phyloP scores from a whole-genome alignment of 2,329 filamentous ascomycete genomes.

The Nigrospora oryzae region DNA sequence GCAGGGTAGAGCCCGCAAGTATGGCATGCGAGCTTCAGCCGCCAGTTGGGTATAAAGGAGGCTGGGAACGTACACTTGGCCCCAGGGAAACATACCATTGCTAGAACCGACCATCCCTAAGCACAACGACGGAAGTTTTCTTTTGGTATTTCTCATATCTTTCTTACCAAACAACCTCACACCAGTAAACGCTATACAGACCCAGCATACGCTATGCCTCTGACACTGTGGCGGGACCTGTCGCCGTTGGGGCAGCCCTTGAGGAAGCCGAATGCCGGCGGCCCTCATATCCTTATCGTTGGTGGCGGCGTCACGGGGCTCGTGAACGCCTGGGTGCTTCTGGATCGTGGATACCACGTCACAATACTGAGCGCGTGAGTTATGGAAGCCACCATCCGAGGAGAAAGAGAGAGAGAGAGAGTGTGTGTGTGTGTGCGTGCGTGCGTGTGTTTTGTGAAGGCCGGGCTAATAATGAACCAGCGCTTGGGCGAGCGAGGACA shows the following conservation, averaged over 20 bases:
- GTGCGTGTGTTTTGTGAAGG: background rate
- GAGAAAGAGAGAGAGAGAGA: too few species aligned
- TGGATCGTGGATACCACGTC: conserved; percentile 34
- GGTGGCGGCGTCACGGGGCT: conserved; percentile 23
- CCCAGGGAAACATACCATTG: too few species aligned
- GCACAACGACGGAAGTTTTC: too few species aligned
- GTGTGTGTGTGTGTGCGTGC: background rate
- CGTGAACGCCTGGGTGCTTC: conserved; percentile 29
- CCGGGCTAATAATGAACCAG: conserved; percentile 8
- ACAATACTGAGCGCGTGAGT: conserved; percentile 26
- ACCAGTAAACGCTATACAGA: background rate
- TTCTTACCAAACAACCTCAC: background rate
- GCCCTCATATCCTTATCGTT: conserved; percentile 19
- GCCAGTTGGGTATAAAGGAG: too few species aligned
- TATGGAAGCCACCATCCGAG: too few species aligned
- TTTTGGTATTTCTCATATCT: too few species aligned
- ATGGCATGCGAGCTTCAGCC: too few species aligned
- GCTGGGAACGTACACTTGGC: too few species aligned
- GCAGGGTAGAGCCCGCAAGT: too few species aligned
- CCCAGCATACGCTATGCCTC: conserved; percentile 11
- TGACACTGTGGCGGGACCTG: conserved; percentile 22
- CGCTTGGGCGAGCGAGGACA: conserved; percentile 27
- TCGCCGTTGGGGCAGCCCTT: conserved; percentile 18
- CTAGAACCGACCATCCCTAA: too few species aligned
- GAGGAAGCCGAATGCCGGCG: conserved; percentile 13